These are phyloP conservation scores for Scleromitrula shiraiana DNA, from an alignment of 2,329 filamentous ascomycete species.

Conservation along the genomic window DNA sequence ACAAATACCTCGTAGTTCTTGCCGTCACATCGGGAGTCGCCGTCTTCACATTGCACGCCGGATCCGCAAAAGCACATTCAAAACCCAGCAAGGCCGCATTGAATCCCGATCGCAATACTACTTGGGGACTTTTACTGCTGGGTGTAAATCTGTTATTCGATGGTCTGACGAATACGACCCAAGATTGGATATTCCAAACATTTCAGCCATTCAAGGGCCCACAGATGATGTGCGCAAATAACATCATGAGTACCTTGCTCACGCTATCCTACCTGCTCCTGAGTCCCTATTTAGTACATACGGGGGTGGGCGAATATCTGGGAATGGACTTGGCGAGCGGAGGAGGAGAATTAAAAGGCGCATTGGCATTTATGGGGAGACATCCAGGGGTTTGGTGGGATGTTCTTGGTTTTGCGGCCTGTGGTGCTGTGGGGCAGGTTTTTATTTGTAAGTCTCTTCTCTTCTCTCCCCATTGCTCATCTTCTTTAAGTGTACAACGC, in stretches of 20 bases:
- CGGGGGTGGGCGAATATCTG: conserved; percentile 54
- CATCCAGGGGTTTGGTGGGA: conserved; percentile 81
- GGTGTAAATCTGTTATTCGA: conserved; percentile 90
- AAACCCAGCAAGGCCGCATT: conserved; percentile 33
- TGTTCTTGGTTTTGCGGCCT: conserved; percentile 81
- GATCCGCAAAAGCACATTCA: conserved; percentile 52
- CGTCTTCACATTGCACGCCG: conserved; percentile 83
- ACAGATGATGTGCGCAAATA: conserved; percentile 99
- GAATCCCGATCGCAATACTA: conserved; percentile 49
- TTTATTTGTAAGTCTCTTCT: conserved; percentile 66
- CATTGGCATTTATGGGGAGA: conserved; percentile 68
- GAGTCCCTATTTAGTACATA: conserved; percentile 71
- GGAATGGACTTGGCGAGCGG: conserved; percentile 54
- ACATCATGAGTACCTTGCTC: conserved; percentile 73
- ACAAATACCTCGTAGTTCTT: conserved; percentile 92
- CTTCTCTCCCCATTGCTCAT: neutral
- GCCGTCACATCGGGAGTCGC: conserved; percentile 89
- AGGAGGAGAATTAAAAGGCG: conserved; percentile 67
- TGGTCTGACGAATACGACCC: conserved; percentile 90
- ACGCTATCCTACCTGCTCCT: conserved; percentile 70
- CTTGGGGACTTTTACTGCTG: conserved; percentile 77
- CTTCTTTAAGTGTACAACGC: neutral
- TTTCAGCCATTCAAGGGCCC: conserved; percentile 80
- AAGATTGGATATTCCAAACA: conserved; percentile 82
- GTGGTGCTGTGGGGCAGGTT: conserved; percentile 87